Percentiles rank a stretch among this genome's conserved stretches.
Conservation (phyloP, 169 alveolate genomes). For the Plasmodium vivax region DNA sequence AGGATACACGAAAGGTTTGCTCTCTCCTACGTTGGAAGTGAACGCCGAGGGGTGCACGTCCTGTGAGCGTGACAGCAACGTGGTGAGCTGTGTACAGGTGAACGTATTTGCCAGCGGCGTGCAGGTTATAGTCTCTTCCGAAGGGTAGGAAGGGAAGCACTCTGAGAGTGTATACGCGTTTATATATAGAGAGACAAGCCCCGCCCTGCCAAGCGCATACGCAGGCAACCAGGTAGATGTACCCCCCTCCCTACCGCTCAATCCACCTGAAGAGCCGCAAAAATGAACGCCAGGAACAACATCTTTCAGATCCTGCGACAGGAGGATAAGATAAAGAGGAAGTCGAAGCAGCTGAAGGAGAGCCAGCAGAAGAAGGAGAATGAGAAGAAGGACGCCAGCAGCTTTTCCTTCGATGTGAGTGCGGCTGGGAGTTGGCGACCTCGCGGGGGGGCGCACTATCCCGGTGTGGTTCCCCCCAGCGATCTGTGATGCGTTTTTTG, state of each 20-base stretch:
- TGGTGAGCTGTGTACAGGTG: not conserved
- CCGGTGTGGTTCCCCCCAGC: not conserved
- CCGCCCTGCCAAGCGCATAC: not conserved
- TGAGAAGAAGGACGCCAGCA: conserved; percentile 34
- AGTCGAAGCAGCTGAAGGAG: conserved; percentile 34
- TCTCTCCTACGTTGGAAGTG: not conserved
- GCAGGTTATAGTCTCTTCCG: not conserved
- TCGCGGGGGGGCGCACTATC: not conserved
- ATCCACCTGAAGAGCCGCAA: not conserved
- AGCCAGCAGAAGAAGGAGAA: conserved; percentile 28
- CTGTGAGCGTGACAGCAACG: not conserved
- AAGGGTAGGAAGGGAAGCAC: not conserved
- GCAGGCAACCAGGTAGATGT: not conserved
- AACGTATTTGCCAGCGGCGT: not conserved
- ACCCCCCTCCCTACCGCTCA: not conserved
- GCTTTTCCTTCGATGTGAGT: conserved; percentile 46
- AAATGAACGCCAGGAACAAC: conserved; percentile 30
- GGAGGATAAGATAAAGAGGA: conserved; percentile 55
- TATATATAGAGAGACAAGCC: not conserved
- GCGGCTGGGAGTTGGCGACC: not conserved
- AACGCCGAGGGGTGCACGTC: not conserved
- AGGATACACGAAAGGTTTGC: not conserved
- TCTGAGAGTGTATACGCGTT: not conserved
- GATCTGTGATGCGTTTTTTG: not conserved
- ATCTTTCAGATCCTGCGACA: conserved; percentile 41